Percentiles rank a stretch among this genome's conserved stretches.
These are phyloP conservation scores for Fusarium chlamydosporum DNA, from an alignment of 2,329 filamentous ascomycete species.

Conservation along the genomic window DNA sequence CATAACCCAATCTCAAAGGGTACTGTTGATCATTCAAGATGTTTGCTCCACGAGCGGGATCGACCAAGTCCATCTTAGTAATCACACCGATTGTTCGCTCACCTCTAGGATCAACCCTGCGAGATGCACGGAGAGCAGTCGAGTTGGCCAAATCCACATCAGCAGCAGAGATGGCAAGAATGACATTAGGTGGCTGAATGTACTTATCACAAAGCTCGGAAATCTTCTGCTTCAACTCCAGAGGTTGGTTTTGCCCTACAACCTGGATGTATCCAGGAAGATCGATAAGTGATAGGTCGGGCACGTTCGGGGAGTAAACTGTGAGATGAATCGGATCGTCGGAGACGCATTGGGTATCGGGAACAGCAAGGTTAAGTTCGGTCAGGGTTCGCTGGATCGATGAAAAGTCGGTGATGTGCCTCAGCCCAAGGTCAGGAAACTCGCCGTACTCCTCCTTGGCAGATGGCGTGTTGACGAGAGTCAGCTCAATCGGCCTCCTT, in stretches of 20 bases:
- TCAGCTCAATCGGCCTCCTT: slow-evolving; percentile 93
- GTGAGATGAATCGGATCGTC: slow-evolving; percentile 97
- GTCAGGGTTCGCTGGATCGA: slow-evolving; percentile 94
- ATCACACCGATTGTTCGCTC: slow-evolving; percentile 98
- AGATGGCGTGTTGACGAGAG: slow-evolving; percentile 93
- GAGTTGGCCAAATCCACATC: slow-evolving; percentile 98
- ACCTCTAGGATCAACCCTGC: slow-evolving; percentile 91
- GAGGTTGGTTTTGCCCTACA: slow-evolving; percentile 88
- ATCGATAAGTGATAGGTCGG: slow-evolving; percentile 95
- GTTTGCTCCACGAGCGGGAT: slow-evolving; percentile 80
- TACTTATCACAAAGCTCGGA: slow-evolving; percentile 98
- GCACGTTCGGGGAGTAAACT: slow-evolving; percentile 95
- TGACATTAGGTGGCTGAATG: slow-evolving; percentile 95
- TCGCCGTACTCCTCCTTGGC: slow-evolving; percentile 92
- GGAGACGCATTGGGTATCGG: slow-evolving; percentile 90
- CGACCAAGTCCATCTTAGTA: slow-evolving; percentile 98
- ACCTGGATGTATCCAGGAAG: slow-evolving; percentile 98
- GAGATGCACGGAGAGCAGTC: slow-evolving; percentile 88
- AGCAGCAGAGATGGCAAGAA: slow-evolving; percentile 95
- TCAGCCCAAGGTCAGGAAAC: slow-evolving; percentile 90
- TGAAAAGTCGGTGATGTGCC: slow-evolving; percentile 91
- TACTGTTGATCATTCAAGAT: slow-evolving; percentile 94
- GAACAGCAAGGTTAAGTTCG: slow-evolving; percentile 93
- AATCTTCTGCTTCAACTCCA: slow-evolving; percentile 95
- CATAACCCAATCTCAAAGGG: slow-evolving; percentile 93